A percentile compares a stretch with the other conserved stretches of the same genome.
Evolutionary conservation across 257 asterid species (phyloP).

Genomic region (Coffea canephora): DNA sequence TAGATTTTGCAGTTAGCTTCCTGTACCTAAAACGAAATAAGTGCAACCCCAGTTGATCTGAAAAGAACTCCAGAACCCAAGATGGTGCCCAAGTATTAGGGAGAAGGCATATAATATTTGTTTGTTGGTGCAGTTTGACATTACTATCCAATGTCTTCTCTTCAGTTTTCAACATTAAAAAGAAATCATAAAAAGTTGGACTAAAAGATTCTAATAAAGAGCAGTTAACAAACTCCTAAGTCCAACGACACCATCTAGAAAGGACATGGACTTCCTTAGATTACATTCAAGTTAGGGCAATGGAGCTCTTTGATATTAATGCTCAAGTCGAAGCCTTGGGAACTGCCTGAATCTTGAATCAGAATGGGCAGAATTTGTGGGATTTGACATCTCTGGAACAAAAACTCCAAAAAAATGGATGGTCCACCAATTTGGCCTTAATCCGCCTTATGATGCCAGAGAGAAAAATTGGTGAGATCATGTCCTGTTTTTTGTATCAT

Average conservation of each 20-base stretch:
- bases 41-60: neutral
- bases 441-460: neutral
- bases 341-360: neutral
- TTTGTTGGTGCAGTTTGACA: neutral
- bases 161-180: neutral
- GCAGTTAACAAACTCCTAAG: neutral
- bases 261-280: neutral
- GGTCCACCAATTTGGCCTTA: neutral
- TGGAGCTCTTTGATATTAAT: neutral
- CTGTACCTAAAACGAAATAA: neutral
- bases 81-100: neutral
- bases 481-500: neutral
- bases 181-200: neutral
- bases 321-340: neutral
- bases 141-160: neutral
- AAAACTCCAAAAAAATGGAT: neutral
- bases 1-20: neutral
- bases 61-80: neutral
- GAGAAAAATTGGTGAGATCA: no score
- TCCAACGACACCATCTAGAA: neutral
- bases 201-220: neutral
- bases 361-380: neutral
- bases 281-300: neutral
- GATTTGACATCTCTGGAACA: neutral
- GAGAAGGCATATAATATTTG: no score